Evolutionary conservation across 768 basidiomycete species (phyloP).

Genomic region (Trametopsis cervina): DNA sequence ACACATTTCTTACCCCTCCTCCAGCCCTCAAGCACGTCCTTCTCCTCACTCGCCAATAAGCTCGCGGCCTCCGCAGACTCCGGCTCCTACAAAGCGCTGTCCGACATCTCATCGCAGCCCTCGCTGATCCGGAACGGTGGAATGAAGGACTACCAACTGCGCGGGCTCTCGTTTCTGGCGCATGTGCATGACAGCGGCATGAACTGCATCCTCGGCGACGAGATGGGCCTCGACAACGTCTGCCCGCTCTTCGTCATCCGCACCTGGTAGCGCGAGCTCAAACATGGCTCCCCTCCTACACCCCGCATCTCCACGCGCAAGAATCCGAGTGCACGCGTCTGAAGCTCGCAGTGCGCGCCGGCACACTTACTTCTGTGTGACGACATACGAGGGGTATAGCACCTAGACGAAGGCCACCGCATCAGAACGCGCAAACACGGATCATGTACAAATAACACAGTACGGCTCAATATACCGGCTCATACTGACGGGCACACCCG

Average conservation of each 20-base stretch:
- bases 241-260: constrained; percentile 66
- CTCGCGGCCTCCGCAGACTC: constrained; percentile 17
- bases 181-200: constrained; percentile 69
- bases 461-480: constrained; percentile 47
- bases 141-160: constrained; percentile 73
- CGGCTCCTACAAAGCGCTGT: constrained; percentile 28
- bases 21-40: constrained; percentile 31
- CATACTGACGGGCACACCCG: constrained; percentile 67
- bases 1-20: no score
- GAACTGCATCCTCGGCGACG: constrained; percentile 70
- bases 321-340: constrained; percentile 47
- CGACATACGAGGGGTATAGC: constrained; percentile 63
- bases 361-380: constrained; percentile 46
- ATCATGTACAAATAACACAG: constrained; percentile 47
- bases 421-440: constrained; percentile 60
- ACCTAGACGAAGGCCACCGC: constrained; percentile 63
- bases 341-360: constrained; percentile 35
- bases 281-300: constrained; percentile 49
- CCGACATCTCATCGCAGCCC: constrained; percentile 40
- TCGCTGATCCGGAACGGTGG: constrained; percentile 43
- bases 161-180: constrained; percentile 59
- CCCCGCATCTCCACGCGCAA: constrained; percentile 51
- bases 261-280: constrained; percentile 39
- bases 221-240: constrained; percentile 63
- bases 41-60: constrained; percentile 29